Evolutionary conservation across 1,284 basidiomycete genomes (phyloP).

Genomic region (Cerrena zonata): DNA sequence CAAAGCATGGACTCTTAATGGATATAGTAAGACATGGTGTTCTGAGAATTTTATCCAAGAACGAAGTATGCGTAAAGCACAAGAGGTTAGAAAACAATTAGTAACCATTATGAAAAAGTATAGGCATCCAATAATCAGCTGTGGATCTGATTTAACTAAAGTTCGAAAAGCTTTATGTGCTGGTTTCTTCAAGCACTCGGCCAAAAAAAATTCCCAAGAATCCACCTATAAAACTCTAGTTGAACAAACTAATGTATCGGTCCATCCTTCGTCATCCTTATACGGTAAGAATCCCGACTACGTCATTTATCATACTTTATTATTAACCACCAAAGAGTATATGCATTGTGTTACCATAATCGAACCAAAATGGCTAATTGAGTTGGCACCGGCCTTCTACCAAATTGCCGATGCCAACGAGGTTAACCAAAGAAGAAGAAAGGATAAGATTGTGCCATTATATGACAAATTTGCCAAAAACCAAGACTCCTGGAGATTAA

Average conservation of each 20-base stretch:
- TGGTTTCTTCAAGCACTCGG: slow-evolving; percentile 92
- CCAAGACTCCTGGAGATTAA: too few relatives aligned
- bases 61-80: slow-evolving; percentile 89
- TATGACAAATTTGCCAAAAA: slow-evolving; percentile 66
- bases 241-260: slow-evolving; percentile 95
- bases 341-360: slow-evolving; percentile 95
- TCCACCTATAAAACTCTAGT: slow-evolving; percentile 98
- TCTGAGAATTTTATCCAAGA: slow-evolving; percentile 98
- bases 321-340: slow-evolving; percentile 80
- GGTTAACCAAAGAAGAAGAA: slow-evolving; percentile 93
- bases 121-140: slow-evolving; percentile 90
- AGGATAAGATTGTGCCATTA: slow-evolving; percentile 94
- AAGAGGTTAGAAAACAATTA: slow-evolving; percentile 95
- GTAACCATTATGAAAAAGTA: slow-evolving; percentile 99
- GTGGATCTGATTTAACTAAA: slow-evolving; percentile 89
- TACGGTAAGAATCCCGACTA: slow-evolving; percentile 89
- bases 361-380: slow-evolving; percentile 97
- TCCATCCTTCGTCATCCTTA: slow-evolving; percentile 93
- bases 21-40: slow-evolving; percentile 94
- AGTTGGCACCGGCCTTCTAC: slow-evolving; percentile 98
- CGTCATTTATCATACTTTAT: slow-evolving; percentile 72
- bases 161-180: slow-evolving; percentile 95
- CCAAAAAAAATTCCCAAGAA: slow-evolving; percentile 90
- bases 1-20: slow-evolving; percentile 94
- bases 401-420: slow-evolving; percentile 92